These are phyloP conservation scores for Lagerstroemia speciosa DNA, from an alignment of 345 rosid genomes.

Conservation along the genomic window DNA sequence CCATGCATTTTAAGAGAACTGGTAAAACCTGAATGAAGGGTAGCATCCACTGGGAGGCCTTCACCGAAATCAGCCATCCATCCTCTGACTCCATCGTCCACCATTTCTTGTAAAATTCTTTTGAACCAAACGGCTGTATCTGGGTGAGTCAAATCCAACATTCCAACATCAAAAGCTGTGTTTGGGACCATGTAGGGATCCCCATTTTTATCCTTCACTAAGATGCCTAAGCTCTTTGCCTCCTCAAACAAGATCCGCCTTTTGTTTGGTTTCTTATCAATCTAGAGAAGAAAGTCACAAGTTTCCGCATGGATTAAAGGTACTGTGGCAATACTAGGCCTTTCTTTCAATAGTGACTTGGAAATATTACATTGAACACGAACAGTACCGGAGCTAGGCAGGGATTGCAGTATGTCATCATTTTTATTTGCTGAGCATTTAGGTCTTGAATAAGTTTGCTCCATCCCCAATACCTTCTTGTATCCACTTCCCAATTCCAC, in stretches of 20 bases:
- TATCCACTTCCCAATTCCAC: slow-evolving; percentile 81
- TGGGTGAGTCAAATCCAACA: slow-evolving; percentile 70
- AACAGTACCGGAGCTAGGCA: slow-evolving; percentile 56
- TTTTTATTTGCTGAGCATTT: slow-evolving; percentile 32
- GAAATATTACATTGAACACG: slow-evolving; percentile 1
- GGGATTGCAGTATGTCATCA: slow-evolving; percentile 79
- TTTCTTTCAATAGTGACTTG: neutral
- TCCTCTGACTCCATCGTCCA: slow-evolving; percentile 57
- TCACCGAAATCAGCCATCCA: slow-evolving; percentile 91
- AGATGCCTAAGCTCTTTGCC: slow-evolving; percentile 47
- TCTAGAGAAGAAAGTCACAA: slow-evolving; percentile 20
- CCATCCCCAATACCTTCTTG: slow-evolving; percentile 47
- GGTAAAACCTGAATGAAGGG: slow-evolving; percentile 46
- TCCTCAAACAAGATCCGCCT: slow-evolving; percentile 51
- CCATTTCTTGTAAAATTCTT: slow-evolving; percentile 56
- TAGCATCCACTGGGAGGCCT: slow-evolving; percentile 62
- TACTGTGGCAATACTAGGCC: neutral
- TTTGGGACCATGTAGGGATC: slow-evolving; percentile 61
- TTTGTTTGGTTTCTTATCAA: slow-evolving; percentile 39
- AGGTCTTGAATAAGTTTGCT: slow-evolving; percentile 42
- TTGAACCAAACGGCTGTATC: slow-evolving; percentile 55
- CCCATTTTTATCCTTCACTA: slow-evolving; percentile 49
- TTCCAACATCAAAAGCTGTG: slow-evolving; percentile 68
- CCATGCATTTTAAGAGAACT: slow-evolving; percentile 1
- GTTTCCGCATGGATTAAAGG: neutral